These are phyloP conservation scores for Metschnikowia koreensis DNA, from an alignment of 805 yeast species.

Conservation along the genomic window DNA sequence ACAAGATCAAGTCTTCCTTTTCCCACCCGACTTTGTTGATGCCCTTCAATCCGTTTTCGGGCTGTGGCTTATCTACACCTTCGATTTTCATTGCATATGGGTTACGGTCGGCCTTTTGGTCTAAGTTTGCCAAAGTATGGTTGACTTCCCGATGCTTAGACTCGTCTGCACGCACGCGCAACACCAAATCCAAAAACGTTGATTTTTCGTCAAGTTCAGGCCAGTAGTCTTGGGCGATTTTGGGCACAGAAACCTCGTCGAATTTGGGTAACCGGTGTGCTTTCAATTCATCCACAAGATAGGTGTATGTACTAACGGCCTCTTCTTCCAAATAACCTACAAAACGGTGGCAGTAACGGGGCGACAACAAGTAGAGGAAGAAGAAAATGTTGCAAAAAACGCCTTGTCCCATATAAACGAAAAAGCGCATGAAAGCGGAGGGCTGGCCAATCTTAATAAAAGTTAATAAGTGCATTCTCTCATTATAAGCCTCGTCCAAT, in stretches of 20 bases:
- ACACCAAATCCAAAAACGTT: constrained; percentile 56
- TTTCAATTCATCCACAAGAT: constrained; percentile 52
- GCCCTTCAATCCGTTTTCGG: constrained; percentile 33
- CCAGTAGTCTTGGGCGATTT: constrained; percentile 58
- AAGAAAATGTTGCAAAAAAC: constrained; percentile 68
- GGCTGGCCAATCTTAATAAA: constrained; percentile 66
- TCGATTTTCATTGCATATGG: constrained; percentile 57
- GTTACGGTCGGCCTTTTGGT: constrained; percentile 55
- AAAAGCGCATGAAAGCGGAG: constrained; percentile 50
- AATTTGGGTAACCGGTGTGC: constrained; percentile 53
- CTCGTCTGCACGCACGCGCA: constrained; percentile 70
- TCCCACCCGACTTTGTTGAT: constrained; percentile 42
- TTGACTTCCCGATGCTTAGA: constrained; percentile 79
- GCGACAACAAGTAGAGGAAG: constrained; percentile 54
- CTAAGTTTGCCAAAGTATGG: constrained; percentile 69
- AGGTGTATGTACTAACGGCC: constrained; percentile 67
- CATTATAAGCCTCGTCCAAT: constrained; percentile 74
- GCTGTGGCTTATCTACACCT: constrained; percentile 35
- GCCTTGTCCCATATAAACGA: constrained; percentile 66
- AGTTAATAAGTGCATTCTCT: constrained; percentile 72
- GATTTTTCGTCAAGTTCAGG: constrained; percentile 48
- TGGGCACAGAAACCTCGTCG: constrained; percentile 46
- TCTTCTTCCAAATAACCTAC: constrained; percentile 80
- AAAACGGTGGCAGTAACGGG: constrained; percentile 68
- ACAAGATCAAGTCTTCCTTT: constrained; percentile 33